Evolutionary conservation across 257 asterid species (phyloP), one percentile per base, ranked within the genome.

Genomic region (Nicotiana attenuata): DNA sequence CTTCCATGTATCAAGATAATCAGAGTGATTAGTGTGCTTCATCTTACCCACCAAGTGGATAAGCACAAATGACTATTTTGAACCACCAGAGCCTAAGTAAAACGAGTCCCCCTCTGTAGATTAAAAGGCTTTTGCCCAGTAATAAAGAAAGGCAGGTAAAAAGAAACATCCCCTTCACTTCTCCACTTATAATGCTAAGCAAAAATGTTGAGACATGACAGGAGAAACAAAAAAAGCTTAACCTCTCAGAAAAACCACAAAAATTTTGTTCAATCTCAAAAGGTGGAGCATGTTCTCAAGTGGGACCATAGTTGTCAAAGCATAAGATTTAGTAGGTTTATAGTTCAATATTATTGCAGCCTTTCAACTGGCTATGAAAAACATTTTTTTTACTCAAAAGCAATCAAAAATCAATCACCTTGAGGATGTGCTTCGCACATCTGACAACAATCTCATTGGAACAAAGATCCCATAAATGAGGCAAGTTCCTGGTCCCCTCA

Each of bases 381-480:
- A 22, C 41, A 15, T n/a, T 5, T 14, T 65, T 55, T 66, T 52
- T 14, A n/a, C 6, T 53, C 35, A 61, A 81, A 20, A 67, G 38
- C 64, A 10, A 5, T 76, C 63, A 56, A 16, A 61, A 65, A 82
- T 77, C 8, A 60, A 81, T 90, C 89, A 95, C 99, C 98, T 91
- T 95, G 86, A 93, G 80, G 47, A 93, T 88, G 84, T 93, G 99
- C 90, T 95, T 95, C 31, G 97, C 98, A 80, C 97, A 93, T 89
- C 99, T 90, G 82, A 92, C 94, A 80, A 91, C 89, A 61, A 95
- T 92, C 88, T 95, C 99, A 83, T 84, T 93, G 87, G 91, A 89
- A 84, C 97, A 92, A 80, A 95, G 93, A 81, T 93, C 97, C 99
- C 97, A 91, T 57, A 95, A 83, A 86, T 95, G 98, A 82, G 98